Conservation (phyloP, 75 land plant species). For the Adiantum capillusveneris region DNA sequence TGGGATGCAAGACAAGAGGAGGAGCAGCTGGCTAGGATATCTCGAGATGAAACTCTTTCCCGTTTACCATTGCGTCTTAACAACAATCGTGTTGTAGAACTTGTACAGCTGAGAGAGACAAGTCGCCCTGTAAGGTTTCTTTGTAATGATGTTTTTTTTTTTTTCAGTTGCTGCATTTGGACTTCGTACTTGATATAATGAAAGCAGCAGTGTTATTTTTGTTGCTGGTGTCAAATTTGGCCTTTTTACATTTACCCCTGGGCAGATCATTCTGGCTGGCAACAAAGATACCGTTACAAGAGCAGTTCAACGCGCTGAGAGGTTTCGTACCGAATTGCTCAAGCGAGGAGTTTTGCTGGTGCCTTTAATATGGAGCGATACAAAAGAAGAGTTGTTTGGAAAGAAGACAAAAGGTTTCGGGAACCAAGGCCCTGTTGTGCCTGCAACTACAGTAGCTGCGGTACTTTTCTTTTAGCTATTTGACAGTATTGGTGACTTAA, state of each 20-base stretch:
- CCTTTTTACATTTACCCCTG: too few relatives aligned
- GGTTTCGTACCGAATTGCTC: conserved; percentile 73
- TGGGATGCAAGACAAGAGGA: conserved; percentile 97
- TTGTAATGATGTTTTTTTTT: not conserved
- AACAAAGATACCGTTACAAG: conserved; percentile 53
- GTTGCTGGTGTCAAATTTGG: too few relatives aligned
- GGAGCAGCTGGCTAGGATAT: conserved; percentile 81
- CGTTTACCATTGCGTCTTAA: conserved; percentile 80
- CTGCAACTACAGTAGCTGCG: conserved; percentile 52
- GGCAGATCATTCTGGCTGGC: conserved; percentile 87
- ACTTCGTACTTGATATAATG: not conserved
- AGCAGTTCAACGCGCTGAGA: conserved; percentile 67
- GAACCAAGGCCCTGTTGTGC: conserved; percentile 29
- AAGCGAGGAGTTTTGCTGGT: conserved; percentile 77
- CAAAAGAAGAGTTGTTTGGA: conserved; percentile 27
- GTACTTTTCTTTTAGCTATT: too few relatives aligned
- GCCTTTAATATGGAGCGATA: conserved; percentile 69
- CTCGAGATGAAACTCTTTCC: conserved; percentile 81
- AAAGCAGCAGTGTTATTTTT: too few relatives aligned
- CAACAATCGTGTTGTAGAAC: conserved; percentile 79
- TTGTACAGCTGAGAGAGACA: conserved; percentile 76
- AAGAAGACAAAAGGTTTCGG: conserved; percentile 87
- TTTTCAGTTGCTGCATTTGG: not conserved
- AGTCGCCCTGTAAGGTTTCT: conserved; percentile 69
- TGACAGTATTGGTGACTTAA: too few relatives aligned